Base-by-base conservation (phyloP, 2,329 filamentous ascomycete genomes). In the Colletotrichum sp. region DNA sequence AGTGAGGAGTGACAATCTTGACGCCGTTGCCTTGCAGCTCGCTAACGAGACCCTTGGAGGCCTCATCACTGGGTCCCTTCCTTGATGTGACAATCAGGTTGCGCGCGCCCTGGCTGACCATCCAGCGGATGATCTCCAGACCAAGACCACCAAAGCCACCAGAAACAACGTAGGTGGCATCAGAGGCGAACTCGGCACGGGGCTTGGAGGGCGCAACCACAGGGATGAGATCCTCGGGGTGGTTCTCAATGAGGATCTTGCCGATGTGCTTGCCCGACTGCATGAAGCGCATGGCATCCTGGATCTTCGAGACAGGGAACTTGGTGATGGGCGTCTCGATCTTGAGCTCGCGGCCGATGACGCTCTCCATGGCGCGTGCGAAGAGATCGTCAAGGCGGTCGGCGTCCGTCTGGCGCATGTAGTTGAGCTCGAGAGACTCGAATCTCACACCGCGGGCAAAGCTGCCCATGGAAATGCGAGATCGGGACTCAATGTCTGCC, bases 391-490 rank as follows among this genome's bases (percentile, higher is more conserved):
- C 76, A 4, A 78, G 71, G 7, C 89, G 80, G 72, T 90, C 87
- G 6, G 89, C 84, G 0, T 87, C 86, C 72, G 85, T 84, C 78
- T 88, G 88, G 66, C 85, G 87, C 39, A 85, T 85, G 76, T 89
- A 89, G 55, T 78, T 79, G 18, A 88, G 86, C 34, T 73, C 71
- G 24, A 70, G 66, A n/a, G 71, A 57, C 52, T 73, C 71, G 9
- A 73, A 67, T n/a, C 66, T 36, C n/a, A 52, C 39, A 30, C 71
- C 60, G 63, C 66, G 66, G 12, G 52, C 24, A 68, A 89, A 87
- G 18, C 85, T 85, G 16, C 83, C 79, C 85, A 91, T 88, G 55
- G 90, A 88, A 0, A 91, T 80, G 1, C 85, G 81, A 2, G 83
- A 85, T 71, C 86, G 88, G 73, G 80, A 83, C 8, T 81, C 79